phyloP scores from a whole-genome alignment of 441 rosid species.

The Gossypium gossypioides region DNA sequence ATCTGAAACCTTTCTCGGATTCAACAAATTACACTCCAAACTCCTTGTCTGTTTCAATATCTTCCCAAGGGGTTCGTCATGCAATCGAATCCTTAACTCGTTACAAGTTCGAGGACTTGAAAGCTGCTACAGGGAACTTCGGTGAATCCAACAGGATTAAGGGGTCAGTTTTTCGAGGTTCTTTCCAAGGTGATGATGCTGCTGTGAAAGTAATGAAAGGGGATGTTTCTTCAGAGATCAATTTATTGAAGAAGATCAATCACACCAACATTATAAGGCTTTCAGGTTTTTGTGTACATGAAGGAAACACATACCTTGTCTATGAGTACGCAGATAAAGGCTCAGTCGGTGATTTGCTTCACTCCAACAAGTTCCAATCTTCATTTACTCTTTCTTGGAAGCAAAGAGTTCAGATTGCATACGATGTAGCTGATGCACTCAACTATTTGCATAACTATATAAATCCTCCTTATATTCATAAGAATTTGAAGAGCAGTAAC shows the following conservation, averaged over 20 bases:
- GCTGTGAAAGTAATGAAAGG: constrained; percentile 77
- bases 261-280: constrained; percentile 70
- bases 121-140: constrained; percentile 50
- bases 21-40: constrained; percentile 31
- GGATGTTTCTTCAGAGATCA: constrained; percentile 73
- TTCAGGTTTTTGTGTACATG: constrained; percentile 67
- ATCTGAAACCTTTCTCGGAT: constrained; percentile 16
- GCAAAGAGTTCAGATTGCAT: constrained; percentile 66
- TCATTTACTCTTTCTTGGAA: constrained; percentile 47
- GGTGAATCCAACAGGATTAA: constrained; percentile 46
- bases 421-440: constrained; percentile 62
- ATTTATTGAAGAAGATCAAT: constrained; percentile 59
- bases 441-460: constrained; percentile 68
- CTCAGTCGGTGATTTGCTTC: constrained; percentile 54
- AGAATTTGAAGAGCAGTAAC: constrained; percentile 71
- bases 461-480: constrained; percentile 66
- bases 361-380: constrained; percentile 16
- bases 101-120: constrained; percentile 52
- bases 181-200: constrained; percentile 60
- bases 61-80: constrained; percentile 38
- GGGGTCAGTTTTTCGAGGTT: constrained; percentile 62
- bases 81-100: constrained; percentile 56
- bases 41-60: constrained; percentile 36
- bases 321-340: constrained; percentile 69
- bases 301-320: constrained; percentile 70